A percentile compares a stretch with the other conserved stretches of the same genome.
Evolutionary conservation across 257 asterid species (phyloP).

Genomic region (Ballota nigra): DNA sequence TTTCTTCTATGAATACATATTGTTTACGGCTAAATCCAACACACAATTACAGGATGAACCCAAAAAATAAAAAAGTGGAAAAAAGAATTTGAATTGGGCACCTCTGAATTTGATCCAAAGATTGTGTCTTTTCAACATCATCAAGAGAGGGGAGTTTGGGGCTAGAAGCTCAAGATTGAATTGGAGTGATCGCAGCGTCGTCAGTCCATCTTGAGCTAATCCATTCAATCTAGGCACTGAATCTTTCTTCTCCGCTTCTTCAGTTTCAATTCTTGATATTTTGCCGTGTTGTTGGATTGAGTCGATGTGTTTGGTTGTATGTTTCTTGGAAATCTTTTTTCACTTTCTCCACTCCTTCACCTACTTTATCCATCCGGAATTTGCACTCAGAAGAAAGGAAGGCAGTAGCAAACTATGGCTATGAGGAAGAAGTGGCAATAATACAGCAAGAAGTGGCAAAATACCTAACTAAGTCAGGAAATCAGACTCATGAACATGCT

Average conservation of each 20-base stretch:
- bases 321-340: constrained; percentile 57
- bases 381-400: too few species aligned
- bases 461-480: too few species aligned
- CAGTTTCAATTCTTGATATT: constrained; percentile 35
- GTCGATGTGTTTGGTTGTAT: constrained; percentile 38
- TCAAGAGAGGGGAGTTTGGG: constrained; percentile 66
- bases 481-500: too few species aligned
- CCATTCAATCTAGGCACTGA: constrained; percentile 91
- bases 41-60: neutral
- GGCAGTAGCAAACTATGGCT: too few species aligned
- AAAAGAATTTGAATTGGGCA: too few species aligned
- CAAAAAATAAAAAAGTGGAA: neutral
- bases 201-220: constrained; percentile 80
- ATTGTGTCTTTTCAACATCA: constrained; percentile 61
- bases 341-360: constrained; percentile 64
- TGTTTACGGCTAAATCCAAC: too few species aligned
- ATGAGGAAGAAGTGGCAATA: too few species aligned
- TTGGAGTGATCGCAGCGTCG: constrained; percentile 63
- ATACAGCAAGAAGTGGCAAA: too few species aligned
- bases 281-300: constrained; percentile 71
- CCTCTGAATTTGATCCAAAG: constrained; percentile 68
- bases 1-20: too few species aligned
- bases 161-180: constrained; percentile 89
- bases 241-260: constrained; percentile 41
- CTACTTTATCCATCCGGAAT: constrained; percentile 67